These are phyloP conservation scores for Rhodotorula kratochvilovae DNA, from an alignment of 768 basidiomycete genomes.

Conservation along the genomic window DNA sequence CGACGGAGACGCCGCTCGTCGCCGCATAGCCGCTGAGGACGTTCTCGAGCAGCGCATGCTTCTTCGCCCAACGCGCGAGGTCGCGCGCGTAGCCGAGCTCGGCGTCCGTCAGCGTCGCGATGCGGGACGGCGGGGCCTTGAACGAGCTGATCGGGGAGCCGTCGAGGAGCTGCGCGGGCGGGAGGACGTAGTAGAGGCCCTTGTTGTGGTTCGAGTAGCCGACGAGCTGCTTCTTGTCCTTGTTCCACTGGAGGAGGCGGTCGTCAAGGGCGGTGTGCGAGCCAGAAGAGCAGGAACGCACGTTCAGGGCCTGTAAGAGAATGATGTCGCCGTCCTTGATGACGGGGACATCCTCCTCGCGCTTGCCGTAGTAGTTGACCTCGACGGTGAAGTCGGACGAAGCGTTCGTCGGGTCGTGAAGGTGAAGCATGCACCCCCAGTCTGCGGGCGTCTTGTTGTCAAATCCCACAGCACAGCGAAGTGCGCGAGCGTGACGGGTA, in stretches of 20 bases:
- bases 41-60: constrained; percentile 14
- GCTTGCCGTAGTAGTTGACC: not conserved
- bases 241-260: constrained; percentile 3
- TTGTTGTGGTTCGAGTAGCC: constrained; percentile 1
- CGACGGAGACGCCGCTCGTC: not conserved
- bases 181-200: constrained; percentile 9
- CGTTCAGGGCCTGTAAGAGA: constrained; percentile 14
- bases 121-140: not conserved
- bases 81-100: constrained; percentile 24
- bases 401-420: constrained; percentile 15
- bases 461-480: no score
- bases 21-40: not conserved
- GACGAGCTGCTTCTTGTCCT: not conserved
- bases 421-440: not conserved
- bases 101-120: not conserved
- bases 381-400: no score
- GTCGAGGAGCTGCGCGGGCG: not conserved
- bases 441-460: not conserved
- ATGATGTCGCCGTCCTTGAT: constrained; percentile 19
- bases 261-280: not conserved
- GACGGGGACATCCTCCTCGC: not conserved
- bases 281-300: not conserved
- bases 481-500: not conserved
- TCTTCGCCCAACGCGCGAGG: constrained; percentile 11
- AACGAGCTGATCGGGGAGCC: not conserved